These are phyloP conservation scores for Eremothecium gossypii DNA, from an alignment of 1,139 yeast species.

Conservation along the genomic window DNA sequence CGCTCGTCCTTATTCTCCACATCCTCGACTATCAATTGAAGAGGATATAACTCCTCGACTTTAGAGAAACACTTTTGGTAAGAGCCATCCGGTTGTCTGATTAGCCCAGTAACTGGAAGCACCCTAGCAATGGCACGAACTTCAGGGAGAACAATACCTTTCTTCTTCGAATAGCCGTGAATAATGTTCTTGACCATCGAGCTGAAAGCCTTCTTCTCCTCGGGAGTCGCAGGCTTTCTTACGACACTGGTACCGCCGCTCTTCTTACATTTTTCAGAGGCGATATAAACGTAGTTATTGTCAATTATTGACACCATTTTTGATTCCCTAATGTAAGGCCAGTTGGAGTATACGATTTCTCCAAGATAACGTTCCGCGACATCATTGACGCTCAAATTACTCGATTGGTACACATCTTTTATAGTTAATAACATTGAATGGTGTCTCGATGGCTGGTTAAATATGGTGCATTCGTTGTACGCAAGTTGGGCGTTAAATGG, in stretches of 20 bases:
- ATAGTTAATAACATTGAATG: constrained; percentile 69
- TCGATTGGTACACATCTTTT: constrained; percentile 45
- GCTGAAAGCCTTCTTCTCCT: constrained; percentile 36
- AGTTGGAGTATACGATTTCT: constrained; percentile 59
- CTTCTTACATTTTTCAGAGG: constrained; percentile 31
- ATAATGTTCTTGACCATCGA: constrained; percentile 31
- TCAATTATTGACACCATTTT: constrained; percentile 59
- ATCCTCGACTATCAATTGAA: constrained; percentile 69
- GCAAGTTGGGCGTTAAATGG: constrained; percentile 49
- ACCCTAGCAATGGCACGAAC: constrained; percentile 57
- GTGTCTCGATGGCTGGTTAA: constrained; percentile 77
- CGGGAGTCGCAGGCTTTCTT: constrained; percentile 35
- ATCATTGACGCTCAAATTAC: constrained; percentile 33
- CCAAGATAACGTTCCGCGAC: constrained; percentile 54
- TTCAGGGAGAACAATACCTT: constrained; percentile 51
- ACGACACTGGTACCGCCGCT: constrained; percentile 30
- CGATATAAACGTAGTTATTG: constrained; percentile 41
- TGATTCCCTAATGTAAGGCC: constrained; percentile 88
- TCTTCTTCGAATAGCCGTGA: constrained; percentile 37
- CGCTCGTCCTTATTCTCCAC: constrained; percentile 70
- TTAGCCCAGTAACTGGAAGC: constrained; percentile 69
- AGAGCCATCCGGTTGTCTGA: constrained; percentile 65
- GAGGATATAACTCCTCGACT: constrained; percentile 51
- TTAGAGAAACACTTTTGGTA: constrained; percentile 57
- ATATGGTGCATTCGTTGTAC: constrained; percentile 61